Evolutionary conservation across 1,139 yeast genomes (phyloP).

Genomic region (Nadsonia commutata): DNA sequence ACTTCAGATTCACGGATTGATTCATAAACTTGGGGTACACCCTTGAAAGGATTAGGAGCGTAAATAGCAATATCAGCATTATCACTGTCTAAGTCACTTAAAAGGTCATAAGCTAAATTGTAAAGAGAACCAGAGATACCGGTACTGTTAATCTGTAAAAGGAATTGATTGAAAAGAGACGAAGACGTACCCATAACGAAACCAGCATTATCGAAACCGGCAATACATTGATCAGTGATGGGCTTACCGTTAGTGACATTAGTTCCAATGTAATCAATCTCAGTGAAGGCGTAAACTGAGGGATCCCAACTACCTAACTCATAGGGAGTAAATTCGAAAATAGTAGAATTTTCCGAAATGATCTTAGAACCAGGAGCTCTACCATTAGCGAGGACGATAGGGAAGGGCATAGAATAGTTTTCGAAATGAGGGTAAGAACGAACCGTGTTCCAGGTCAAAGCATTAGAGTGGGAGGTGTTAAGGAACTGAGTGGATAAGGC

Average conservation of each 20-base stretch:
- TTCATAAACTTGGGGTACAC: slow-evolving; percentile 14
- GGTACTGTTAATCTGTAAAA: slow-evolving; percentile 43
- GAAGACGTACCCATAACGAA: slow-evolving; percentile 68
- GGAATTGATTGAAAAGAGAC: slow-evolving; percentile 57
- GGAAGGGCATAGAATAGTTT: slow-evolving; percentile 71
- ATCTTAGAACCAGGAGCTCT: slow-evolving; percentile 49
- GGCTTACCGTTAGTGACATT: slow-evolving; percentile 39
- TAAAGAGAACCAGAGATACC: slow-evolving; percentile 35
- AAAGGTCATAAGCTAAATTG: slow-evolving; percentile 22
- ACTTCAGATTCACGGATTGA: slow-evolving; percentile 24
- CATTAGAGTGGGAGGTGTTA: slow-evolving; percentile 42
- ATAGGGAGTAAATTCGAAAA: slow-evolving; percentile 70
- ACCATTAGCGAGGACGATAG: slow-evolving; percentile 73
- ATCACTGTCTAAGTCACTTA: slow-evolving; percentile 17
- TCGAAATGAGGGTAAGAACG: slow-evolving; percentile 40
- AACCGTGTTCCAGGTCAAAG: slow-evolving; percentile 50
- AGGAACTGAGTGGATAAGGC: slow-evolving; percentile 70
- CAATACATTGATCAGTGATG: slow-evolving; percentile 29
- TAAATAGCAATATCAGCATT: slow-evolving; percentile 54
- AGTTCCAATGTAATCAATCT: slow-evolving; percentile 62
- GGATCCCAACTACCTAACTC: slow-evolving; percentile 89
- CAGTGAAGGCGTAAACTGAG: slow-evolving; percentile 54
- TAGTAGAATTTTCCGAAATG: slow-evolving; percentile 51
- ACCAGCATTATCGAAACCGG: slow-evolving; percentile 68
- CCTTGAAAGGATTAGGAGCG: slow-evolving; percentile 60